Evolutionary conservation across 2,329 filamentous ascomycete genomes (phyloP).

Genomic region (Sporothrix pseudoabietina): DNA sequence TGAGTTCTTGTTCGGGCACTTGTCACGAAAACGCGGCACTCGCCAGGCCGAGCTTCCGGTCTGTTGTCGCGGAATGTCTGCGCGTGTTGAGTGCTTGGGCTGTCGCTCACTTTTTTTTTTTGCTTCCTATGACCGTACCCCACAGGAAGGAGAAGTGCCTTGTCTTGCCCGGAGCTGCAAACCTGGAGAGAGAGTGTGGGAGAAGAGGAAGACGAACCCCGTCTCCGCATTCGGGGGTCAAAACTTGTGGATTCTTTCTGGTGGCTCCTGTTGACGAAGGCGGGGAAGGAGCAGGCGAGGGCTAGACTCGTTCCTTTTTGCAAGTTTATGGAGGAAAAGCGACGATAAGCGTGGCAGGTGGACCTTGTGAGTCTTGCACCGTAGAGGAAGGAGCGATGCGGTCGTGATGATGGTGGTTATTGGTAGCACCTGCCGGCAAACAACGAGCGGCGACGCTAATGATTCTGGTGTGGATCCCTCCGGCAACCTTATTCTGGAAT

Average conservation of each 20-base stretch:
- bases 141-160: not conserved
- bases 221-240: slow-evolving; percentile 19
- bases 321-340: not conserved
- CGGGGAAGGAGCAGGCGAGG: not conserved
- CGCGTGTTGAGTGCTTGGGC: not conserved
- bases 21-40: not conserved
- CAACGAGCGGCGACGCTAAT: not conserved
- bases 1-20: not conserved
- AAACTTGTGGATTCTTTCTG: not conserved
- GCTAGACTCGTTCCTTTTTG: not conserved
- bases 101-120: not conserved
- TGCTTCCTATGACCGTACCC: not conserved
- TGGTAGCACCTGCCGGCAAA: not conserved
- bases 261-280: slow-evolving; percentile 1
- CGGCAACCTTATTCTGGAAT: not conserved
- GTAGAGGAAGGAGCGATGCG: not conserved
- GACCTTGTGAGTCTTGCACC: not conserved
- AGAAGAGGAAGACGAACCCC: not conserved
- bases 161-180: not conserved
- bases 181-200: not conserved
- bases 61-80: not conserved
- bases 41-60: not conserved
- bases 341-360: not conserved
- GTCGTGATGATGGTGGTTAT: not conserved
- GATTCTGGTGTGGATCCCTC: not conserved